Evolutionary conservation across 257 asterid genomes (phyloP).

Genomic region (Ehretia macrophylla): DNA sequence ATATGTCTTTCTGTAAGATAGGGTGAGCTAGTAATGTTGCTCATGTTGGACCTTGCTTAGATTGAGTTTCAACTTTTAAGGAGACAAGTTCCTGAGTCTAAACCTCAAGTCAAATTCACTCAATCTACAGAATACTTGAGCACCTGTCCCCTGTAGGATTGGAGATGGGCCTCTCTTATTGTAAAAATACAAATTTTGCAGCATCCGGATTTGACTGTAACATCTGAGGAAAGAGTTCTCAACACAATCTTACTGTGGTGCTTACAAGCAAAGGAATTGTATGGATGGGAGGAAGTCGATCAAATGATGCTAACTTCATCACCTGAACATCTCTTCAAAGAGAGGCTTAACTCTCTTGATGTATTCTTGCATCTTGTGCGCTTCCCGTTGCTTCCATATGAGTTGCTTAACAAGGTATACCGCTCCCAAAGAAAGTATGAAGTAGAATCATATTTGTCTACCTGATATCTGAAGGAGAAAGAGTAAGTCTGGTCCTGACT

Average conservation of each 20-base stretch:
- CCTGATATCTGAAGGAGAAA: no score
- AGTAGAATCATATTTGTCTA: neutral
- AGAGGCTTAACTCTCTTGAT: slow-evolving; percentile 49
- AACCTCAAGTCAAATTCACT: neutral
- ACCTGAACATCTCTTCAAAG: slow-evolving; percentile 57
- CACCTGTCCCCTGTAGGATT: slow-evolving; percentile 10
- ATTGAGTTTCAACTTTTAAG: no score
- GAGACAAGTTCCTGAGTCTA: neutral
- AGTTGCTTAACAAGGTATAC: slow-evolving; percentile 64
- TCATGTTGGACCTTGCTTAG: neutral
- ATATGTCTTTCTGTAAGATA: neutral
- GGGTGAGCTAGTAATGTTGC: neutral
- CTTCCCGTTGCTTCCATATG: slow-evolving; percentile 66
- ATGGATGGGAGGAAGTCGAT: slow-evolving; percentile 70
- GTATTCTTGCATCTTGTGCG: slow-evolving; percentile 55
- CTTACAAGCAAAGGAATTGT: slow-evolving; percentile 54
- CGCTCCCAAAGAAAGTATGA: neutral
- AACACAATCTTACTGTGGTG: slow-evolving; percentile 83
- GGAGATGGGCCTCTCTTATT: slow-evolving; percentile 15
- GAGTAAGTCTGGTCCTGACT: neutral
- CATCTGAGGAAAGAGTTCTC: slow-evolving; percentile 91
- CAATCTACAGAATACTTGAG: slow-evolving; percentile 4
- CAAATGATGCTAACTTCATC: slow-evolving; percentile 45
- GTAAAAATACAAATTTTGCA: slow-evolving; percentile 32
- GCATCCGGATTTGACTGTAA: slow-evolving; percentile 94